phyloP scores from a whole-genome alignment of 164 flowering plant genomes.

The Saururus chinensis region DNA sequence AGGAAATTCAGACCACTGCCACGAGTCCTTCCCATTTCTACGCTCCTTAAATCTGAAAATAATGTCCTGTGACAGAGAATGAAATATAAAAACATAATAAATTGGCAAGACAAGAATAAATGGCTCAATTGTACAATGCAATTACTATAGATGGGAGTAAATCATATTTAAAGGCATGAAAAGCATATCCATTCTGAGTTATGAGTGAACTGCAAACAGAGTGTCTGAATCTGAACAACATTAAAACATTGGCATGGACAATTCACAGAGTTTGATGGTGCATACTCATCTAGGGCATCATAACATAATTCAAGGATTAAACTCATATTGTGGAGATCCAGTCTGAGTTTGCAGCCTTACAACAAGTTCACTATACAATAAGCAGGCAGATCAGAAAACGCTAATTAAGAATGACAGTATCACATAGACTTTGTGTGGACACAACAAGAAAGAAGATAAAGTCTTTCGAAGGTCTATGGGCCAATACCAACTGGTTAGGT shows the following conservation, averaged over 20 bases:
- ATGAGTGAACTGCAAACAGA: neutral
- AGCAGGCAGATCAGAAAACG: too few species aligned
- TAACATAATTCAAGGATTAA: neutral
- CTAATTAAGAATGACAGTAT: too few species aligned
- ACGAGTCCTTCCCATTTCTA: constrained; percentile 30
- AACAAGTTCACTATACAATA: too few species aligned
- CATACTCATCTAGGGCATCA: neutral
- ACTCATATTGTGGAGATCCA: neutral
- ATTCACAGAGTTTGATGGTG: neutral
- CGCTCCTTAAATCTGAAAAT: constrained; percentile 89
- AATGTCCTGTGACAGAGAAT: constrained; percentile 53
- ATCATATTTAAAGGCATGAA: too few species aligned
- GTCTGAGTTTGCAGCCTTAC: too few species aligned
- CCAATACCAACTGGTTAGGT: too few species aligned
- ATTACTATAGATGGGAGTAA: too few species aligned
- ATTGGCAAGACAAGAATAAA: too few species aligned
- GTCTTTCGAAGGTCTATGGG: too few species aligned
- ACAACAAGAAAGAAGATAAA: too few species aligned
- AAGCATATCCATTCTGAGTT: neutral
- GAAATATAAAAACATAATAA: neutral
- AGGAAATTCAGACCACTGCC: constrained; percentile 84
- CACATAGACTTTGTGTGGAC: too few species aligned
- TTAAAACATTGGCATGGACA: neutral
- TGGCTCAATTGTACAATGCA: too few species aligned
- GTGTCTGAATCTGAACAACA: neutral